Evolutionary conservation across 2,329 filamentous ascomycete genomes (phyloP), one percentile per base, ranked within the genome.

Genomic region (Colletotrichum sp.): DNA sequence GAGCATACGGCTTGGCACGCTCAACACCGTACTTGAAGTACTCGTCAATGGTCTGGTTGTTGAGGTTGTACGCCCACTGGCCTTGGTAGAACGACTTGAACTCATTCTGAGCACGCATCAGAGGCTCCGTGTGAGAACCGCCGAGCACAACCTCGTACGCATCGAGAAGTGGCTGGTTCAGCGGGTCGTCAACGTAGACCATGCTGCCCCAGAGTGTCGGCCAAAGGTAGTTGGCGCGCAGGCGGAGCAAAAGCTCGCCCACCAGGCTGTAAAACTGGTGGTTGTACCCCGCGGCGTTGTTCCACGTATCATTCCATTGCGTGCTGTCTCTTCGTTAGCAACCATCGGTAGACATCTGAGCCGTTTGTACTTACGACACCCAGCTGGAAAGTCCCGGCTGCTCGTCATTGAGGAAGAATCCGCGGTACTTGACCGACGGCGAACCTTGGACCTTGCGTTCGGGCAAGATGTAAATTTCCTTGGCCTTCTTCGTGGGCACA

Each of bases 141-240:
- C 93, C 93, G 81, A 95, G 91, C 1, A 95, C 93, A 72, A 95
- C 91, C 55, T 92, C 93, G 81, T 92, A 95, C n/a, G 93, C 93
- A 79, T 95, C 92, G 0, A 93, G 92, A 7, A 94, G 88, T 0
- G 92, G 90, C 80, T 94, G 92, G 79, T 92, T 95, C 34, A 89
- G 87, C 4, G 90, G 87, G 80, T 95, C 94, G 77, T 95, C 94
- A 2, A 94, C 89, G 80, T 92, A 91, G 80, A 95, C 94, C 88
- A 95, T 94, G 78, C 89, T 90, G 7, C 89, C 90, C 94, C 93
- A 95, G 81, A 91, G 87, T 1, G 93, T 90, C 1, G 94, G 94
- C 94, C 94, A 95, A 66, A 95, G 86, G 80, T 95, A 95, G 82
- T 95, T 95, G 18, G 93, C 93, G 49, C 91, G 89, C 32, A 94